Percentiles rank a stretch among this genome's conserved stretches.
phyloP scores from a whole-genome alignment of 192 early-diverging fungal genomes.

The Borealophlyctis nickersoniae region DNA sequence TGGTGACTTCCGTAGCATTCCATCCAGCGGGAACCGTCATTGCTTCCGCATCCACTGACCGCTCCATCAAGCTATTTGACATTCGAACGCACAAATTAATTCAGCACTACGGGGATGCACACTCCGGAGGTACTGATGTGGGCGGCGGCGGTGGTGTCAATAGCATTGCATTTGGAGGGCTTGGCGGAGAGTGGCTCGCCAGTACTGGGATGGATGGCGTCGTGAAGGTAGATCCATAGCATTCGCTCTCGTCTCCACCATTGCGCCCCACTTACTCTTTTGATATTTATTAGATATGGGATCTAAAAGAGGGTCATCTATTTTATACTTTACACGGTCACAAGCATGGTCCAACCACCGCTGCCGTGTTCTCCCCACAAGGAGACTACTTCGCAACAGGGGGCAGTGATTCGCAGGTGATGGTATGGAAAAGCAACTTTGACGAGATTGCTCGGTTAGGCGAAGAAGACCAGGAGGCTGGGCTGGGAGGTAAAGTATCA shows the following conservation, averaged over 20 bases:
- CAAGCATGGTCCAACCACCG: conserved; percentile 52
- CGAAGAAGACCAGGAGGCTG: too few species aligned
- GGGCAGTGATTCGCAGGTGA: conserved; percentile 53
- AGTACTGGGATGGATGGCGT: conserved; percentile 55
- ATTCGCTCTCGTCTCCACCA: too few species aligned
- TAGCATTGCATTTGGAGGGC: conserved; percentile 55
- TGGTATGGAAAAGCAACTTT: conserved; percentile 64
- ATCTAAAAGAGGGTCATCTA: conserved; percentile 59
- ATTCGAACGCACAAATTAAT: conserved; percentile 59
- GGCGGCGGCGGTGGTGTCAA: conserved; percentile 47
- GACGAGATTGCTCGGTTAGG: conserved; percentile 20
- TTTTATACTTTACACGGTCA: conserved; percentile 64
- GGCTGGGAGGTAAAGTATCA: too few species aligned
- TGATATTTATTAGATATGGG: conserved; percentile 45
- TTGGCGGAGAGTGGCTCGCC: conserved; percentile 51
- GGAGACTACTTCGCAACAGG: conserved; percentile 60
- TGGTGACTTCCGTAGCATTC: conserved; percentile 49
- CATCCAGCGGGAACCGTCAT: conserved; percentile 53
- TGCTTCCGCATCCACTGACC: conserved; percentile 50
- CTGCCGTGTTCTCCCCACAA: conserved; percentile 51
- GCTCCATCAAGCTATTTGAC: conserved; percentile 57
- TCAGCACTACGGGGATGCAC: conserved; percentile 58
- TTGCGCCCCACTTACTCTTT: too few species aligned
- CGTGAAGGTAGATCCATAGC: conserved; percentile 56
- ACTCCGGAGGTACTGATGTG: conserved; percentile 27